A percentile compares a stretch with the other conserved stretches of the same genome.
Conservation (phyloP, 1,139 yeast genomes). For the Kodamaea fungicola region DNA sequence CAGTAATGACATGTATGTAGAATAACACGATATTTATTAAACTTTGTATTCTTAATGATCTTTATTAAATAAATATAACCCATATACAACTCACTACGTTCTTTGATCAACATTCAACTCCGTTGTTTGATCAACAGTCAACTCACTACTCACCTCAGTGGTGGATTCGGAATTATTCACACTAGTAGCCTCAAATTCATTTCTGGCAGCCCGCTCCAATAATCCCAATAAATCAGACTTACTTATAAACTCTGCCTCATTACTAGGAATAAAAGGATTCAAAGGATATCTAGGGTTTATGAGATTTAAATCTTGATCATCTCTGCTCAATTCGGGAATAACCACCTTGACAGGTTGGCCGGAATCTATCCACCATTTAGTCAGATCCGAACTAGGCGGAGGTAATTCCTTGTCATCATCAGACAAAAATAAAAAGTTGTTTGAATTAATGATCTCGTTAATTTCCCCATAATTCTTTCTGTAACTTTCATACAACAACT, state of each 20-base stretch:
- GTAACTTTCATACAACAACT: constrained; percentile 56
- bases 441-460: constrained; percentile 34
- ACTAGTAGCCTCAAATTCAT: too few species aligned
- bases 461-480: constrained; percentile 42
- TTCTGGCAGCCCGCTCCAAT: too few species aligned
- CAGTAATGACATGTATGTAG: not conserved
- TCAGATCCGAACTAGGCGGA: constrained; percentile 79
- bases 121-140: too few species aligned
- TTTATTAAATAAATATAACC: too few species aligned
- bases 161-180: too few species aligned
- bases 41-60: too few species aligned
- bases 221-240: constrained; percentile 16
- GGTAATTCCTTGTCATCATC: constrained; percentile 51
- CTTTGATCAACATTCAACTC: too few species aligned
- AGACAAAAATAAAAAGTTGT: constrained; percentile 24
- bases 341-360: constrained; percentile 72
- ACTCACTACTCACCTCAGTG: too few species aligned
- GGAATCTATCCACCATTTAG: constrained; percentile 90
- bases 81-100: too few species aligned
- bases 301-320: constrained; percentile 30
- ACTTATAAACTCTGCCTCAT: constrained; percentile 35
- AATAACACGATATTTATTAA: too few species aligned
- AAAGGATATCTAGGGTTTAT: constrained; percentile 66
- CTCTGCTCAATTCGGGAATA: constrained; percentile 36
- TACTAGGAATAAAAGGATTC: constrained; percentile 61